A percentile compares a stretch with the other conserved stretches of the same genome.
Evolutionary conservation across 257 asterid species (phyloP).

Genomic region (Przewalskia tangutica): DNA sequence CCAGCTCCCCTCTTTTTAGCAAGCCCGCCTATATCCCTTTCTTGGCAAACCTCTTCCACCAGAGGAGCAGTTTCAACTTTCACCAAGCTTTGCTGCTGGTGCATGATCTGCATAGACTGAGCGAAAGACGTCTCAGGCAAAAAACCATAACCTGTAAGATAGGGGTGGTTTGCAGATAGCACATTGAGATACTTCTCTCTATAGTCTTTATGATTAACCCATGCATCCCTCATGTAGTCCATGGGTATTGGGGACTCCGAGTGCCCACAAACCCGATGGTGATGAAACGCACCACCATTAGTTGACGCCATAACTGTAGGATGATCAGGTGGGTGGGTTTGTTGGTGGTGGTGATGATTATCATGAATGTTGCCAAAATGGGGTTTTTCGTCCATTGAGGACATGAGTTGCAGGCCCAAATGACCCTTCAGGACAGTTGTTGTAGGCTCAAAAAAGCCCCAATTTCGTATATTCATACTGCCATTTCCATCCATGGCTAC

Average conservation of each 20-base stretch:
- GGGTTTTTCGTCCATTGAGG: slow-evolving; percentile 49
- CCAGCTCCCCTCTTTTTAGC: slow-evolving; percentile 46
- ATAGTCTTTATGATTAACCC: slow-evolving; percentile 29
- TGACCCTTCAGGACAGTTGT: slow-evolving; percentile 24
- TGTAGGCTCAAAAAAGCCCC: slow-evolving; percentile 41
- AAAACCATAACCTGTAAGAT: slow-evolving; percentile 34
- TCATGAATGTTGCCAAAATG: slow-evolving; percentile 27
- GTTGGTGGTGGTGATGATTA: slow-evolving; percentile 13
- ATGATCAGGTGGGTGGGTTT: slow-evolving; percentile 24
- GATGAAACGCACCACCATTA: slow-evolving; percentile 53
- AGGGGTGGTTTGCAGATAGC: slow-evolving; percentile 29
- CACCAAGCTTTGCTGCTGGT: slow-evolving; percentile 27
- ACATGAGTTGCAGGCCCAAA: slow-evolving; percentile 49
- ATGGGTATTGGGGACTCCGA: slow-evolving; percentile 32
- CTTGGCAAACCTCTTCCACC: slow-evolving; percentile 33
- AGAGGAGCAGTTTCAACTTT: slow-evolving; percentile 28
- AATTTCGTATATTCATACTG: slow-evolving; percentile 35
- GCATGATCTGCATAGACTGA: slow-evolving; percentile 33
- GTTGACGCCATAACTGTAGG: slow-evolving; percentile 38
- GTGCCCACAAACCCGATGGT: slow-evolving; percentile 53
- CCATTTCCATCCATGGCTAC: slow-evolving; percentile 66
- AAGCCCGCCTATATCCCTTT: slow-evolving; percentile 27
- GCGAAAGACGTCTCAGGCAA: slow-evolving; percentile 46
- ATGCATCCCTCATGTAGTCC: slow-evolving; percentile 33
- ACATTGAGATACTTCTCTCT: slow-evolving; percentile 42